Evolutionary conservation across 148 eudicot species (phyloP), one percentile per base, ranked within the genome.

Genomic region (Selenicereus undatus): DNA sequence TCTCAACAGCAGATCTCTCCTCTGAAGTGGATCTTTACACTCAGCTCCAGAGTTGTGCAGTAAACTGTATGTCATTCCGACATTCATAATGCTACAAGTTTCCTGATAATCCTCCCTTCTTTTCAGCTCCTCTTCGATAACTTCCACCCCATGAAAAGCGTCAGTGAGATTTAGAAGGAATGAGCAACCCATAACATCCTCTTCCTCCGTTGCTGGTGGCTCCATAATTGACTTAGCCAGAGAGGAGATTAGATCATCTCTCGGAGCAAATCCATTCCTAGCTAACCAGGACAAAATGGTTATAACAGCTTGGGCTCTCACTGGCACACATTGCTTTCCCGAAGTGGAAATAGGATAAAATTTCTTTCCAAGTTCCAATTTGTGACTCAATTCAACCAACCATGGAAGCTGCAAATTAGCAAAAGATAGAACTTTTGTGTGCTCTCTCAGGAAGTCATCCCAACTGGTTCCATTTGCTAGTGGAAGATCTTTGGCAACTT

Each of bases 181-280:
- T 26, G 98, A 91, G 80, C 93, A 92, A 69, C 97, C 99, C 85
- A 92, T 78, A 71, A 90, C 76, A 85, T 97, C 99, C 83, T 91
- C 97, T 85, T 88, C 97, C 82, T 97, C 93, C 30, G 93, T 88
- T 81, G 86, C 98, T 81, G 99, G 99, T 62, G 99, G 91, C 83
- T 90, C 92, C 92, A 97, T 91, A 54, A 94, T 87, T 78, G 91
- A 85, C 76, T 89, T 94, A 73, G 97, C 98, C 82, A 97, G 83
- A 81, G 87, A 86, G 71, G 95, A 92, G 76, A 97, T 89, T 83
- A 97, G 64, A 88, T 91, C 90, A 87, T 97, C 99, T 83, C 85
- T 97, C 11, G 98, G 98, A 84, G 93, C 88, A 87, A 94, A 91
- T 39, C 89, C 94, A 83, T 84, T 90, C 86, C 92, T 87, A 35